phyloP scores from a whole-genome alignment of 1,284 basidiomycete genomes.

The Marasmius fiardii region DNA sequence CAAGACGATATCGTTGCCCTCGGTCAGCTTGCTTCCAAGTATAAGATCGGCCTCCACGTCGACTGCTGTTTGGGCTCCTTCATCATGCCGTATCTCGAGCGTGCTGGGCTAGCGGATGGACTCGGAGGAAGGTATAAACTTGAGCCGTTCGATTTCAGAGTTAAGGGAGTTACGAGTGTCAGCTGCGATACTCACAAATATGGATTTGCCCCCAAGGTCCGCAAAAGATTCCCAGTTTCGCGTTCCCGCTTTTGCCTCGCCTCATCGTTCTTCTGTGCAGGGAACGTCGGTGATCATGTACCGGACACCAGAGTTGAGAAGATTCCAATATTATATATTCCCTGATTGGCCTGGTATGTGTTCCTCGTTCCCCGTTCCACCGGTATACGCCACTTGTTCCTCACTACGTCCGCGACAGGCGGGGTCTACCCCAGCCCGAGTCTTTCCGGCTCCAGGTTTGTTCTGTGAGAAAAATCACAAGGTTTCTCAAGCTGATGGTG shows the following conservation, averaged over 20 bases:
- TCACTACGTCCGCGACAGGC: constrained; percentile 31
- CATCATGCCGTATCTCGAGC: constrained; percentile 86
- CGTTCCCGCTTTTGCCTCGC: background rate
- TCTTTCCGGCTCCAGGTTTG: constrained; percentile 84
- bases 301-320: constrained; percentile 66
- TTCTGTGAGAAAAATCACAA: constrained; percentile 2
- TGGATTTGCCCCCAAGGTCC: constrained; percentile 82
- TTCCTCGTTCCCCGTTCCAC: constrained; percentile 9
- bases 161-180: constrained; percentile 85
- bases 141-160: constrained; percentile 82
- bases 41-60: constrained; percentile 89
- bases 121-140: constrained; percentile 46
- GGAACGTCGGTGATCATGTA: constrained; percentile 97
- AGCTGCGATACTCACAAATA: constrained; percentile 95
- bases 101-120: constrained; percentile 48
- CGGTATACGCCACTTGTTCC: constrained; percentile 5
- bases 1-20: constrained; percentile 88
- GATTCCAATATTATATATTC: constrained; percentile 83
- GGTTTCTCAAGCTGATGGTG: constrained; percentile 7
- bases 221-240: background rate
- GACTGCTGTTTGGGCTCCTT: constrained; percentile 93
- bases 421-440: constrained; percentile 84
- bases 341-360: constrained; percentile 75
- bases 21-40: constrained; percentile 67
- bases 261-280: constrained; percentile 32